These are phyloP conservation scores for Aspergillus campestris DNA, from an alignment of 495 filamentous ascomycete genomes.

Conservation along the genomic window DNA sequence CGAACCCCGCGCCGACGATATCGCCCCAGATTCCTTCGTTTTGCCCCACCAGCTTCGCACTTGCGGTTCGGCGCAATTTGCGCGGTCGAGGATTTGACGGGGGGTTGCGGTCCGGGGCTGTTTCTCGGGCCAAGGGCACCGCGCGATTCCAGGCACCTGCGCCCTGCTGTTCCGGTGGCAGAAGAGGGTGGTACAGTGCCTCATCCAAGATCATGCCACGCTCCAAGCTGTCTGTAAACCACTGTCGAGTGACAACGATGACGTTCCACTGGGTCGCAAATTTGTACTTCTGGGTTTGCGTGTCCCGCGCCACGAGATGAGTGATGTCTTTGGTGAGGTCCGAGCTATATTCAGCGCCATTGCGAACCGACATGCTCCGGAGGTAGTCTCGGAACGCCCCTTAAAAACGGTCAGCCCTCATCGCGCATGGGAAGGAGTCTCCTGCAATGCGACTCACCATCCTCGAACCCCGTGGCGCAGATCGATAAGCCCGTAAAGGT, in stretches of 20 bases:
- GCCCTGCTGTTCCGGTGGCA: slow-evolving; percentile 63
- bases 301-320: slow-evolving; percentile 71
- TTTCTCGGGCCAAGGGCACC: slow-evolving; percentile 25
- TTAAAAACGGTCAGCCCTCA: slow-evolving; percentile 20
- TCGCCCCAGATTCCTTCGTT: slow-evolving; percentile 81
- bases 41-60: slow-evolving; percentile 67
- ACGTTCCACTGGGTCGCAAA: slow-evolving; percentile 75
- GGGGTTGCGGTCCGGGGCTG: slow-evolving; percentile 14
- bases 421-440: background rate
- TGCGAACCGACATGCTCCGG: slow-evolving; percentile 49
- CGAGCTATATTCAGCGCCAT: slow-evolving; percentile 75
- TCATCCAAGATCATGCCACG: slow-evolving; percentile 94
- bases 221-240: slow-evolving; percentile 76
- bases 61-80: slow-evolving; percentile 75
- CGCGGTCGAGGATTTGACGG: slow-evolving; percentile 30
- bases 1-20: slow-evolving; percentile 56
- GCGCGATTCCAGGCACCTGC: slow-evolving; percentile 64
- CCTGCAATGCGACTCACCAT: slow-evolving; percentile 46
- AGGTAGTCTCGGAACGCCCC: slow-evolving; percentile 60
- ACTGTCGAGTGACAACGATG: slow-evolving; percentile 69
- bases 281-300: slow-evolving; percentile 80
- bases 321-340: slow-evolving; percentile 77
- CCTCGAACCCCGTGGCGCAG: slow-evolving; percentile 85
- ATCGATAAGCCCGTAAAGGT: slow-evolving; percentile 59
- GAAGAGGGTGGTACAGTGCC: slow-evolving; percentile 62